phyloP scores from a whole-genome alignment of 441 rosid species.

The Brassica hybrid region DNA sequence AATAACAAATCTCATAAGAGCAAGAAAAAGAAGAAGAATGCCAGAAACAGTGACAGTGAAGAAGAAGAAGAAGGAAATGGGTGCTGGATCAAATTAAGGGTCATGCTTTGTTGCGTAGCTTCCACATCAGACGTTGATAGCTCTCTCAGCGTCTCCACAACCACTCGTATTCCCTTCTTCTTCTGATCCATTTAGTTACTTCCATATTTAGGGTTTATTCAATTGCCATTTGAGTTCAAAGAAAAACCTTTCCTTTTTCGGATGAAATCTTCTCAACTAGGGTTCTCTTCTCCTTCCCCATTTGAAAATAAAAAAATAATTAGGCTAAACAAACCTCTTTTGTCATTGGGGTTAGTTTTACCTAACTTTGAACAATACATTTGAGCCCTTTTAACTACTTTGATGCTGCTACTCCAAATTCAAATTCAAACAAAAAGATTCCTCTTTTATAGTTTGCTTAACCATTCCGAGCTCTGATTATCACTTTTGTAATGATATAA shows the following conservation, averaged over 20 bases:
- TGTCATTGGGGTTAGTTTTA: background rate
- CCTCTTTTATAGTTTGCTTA: background rate
- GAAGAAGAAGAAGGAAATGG: slow-evolving; percentile 51
- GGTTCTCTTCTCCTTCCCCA: background rate
- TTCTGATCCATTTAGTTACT: too few relatives aligned
- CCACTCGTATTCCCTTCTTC: slow-evolving; percentile 57
- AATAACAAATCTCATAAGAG: slow-evolving; percentile 33
- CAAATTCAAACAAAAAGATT: background rate
- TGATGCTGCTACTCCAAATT: background rate
- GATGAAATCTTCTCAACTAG: background rate
- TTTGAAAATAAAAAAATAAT: too few relatives aligned
- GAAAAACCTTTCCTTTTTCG: background rate
- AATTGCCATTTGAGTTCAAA: too few relatives aligned
- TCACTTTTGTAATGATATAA: slow-evolving; percentile 10
- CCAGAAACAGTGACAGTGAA: slow-evolving; percentile 31
- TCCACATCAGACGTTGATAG: slow-evolving; percentile 94
- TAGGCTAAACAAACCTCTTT: too few relatives aligned
- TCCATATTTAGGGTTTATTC: too few relatives aligned
- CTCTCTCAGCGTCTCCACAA: slow-evolving; percentile 72
- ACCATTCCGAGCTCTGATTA: background rate
- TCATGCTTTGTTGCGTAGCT: slow-evolving; percentile 82
- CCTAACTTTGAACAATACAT: background rate
- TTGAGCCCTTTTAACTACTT: background rate
- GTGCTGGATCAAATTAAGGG: slow-evolving; percentile 83
- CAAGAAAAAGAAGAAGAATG: slow-evolving; percentile 44